phyloP scores from a whole-genome alignment of 164 flowering plant genomes.

The Euptelea pleiosperma region DNA sequence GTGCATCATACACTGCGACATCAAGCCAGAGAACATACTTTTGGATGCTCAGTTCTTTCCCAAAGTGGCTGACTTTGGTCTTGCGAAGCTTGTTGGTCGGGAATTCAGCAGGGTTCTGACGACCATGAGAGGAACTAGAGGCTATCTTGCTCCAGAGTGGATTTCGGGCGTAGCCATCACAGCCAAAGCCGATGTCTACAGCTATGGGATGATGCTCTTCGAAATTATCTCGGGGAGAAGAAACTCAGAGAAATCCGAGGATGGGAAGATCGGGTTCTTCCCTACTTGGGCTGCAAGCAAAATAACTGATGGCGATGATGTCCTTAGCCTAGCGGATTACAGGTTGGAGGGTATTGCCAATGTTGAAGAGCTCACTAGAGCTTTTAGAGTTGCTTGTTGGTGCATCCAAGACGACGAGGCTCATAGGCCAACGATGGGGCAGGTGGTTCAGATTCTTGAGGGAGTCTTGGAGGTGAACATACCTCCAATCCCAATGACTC shows the following conservation, averaged over 20 bases:
- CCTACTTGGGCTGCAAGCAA: constrained; percentile 35
- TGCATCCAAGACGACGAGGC: constrained; percentile 40
- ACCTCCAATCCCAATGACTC: constrained; percentile 33
- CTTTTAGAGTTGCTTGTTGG: constrained; percentile 38
- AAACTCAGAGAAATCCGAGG: constrained; percentile 23
- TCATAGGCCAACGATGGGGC: constrained; percentile 38
- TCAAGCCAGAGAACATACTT: constrained; percentile 41
- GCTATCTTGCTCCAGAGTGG: constrained; percentile 52
- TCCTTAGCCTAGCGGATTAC: constrained; percentile 22
- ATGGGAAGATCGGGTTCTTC: constrained; percentile 25
- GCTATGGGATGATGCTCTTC: constrained; percentile 44
- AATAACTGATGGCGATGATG: constrained; percentile 19
- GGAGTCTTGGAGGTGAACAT: constrained; percentile 30
- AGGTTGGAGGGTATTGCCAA: constrained; percentile 29
- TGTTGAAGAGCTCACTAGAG: constrained; percentile 25
- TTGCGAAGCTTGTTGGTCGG: constrained; percentile 39
- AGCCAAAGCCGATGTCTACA: constrained; percentile 41
- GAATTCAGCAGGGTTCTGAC: constrained; percentile 39
- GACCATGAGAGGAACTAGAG: constrained; percentile 43
- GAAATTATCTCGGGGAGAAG: constrained; percentile 37
- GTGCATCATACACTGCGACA: constrained; percentile 40
- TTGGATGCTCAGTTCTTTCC: constrained; percentile 33
- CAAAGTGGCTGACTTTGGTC: constrained; percentile 40
- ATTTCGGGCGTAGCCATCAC: constrained; percentile 37
- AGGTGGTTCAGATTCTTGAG: constrained; percentile 39